These are phyloP conservation scores for Chlorella sp. DNA, from an alignment of 139 green algal species.

Conservation along the genomic window DNA sequence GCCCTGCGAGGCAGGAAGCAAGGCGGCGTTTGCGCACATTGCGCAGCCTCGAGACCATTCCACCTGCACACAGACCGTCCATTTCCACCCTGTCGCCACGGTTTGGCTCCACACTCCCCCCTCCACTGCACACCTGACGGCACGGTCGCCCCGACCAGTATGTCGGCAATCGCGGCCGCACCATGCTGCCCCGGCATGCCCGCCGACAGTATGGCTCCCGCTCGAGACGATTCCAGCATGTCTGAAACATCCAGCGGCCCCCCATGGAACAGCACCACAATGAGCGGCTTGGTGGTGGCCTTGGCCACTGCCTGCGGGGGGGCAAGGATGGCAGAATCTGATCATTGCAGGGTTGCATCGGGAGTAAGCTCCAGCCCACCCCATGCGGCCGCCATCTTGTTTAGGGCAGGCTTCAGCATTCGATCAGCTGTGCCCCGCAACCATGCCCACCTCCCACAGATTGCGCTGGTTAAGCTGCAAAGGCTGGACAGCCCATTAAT, in stretches of 20 bases:
- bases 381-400: no score
- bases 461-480: no score
- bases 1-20: not conserved
- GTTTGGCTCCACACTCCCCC: no score
- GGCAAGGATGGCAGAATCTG: not conserved
- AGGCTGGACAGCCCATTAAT: not conserved
- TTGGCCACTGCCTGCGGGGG: conserved; percentile 5
- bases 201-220: conserved; percentile 41
- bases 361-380: no score
- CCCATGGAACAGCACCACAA: conserved; percentile 50
- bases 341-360: not conserved
- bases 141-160: conserved; percentile 39
- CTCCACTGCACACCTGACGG: conserved; percentile 24
- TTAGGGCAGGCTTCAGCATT: no score
- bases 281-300: conserved; percentile 29
- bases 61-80: no score
- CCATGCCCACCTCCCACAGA: no score
- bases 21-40: not conserved
- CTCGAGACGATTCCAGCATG: conserved; percentile 27
- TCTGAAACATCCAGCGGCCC: conserved; percentile 41
- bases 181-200: conserved; percentile 51
- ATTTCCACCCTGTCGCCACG: not conserved
- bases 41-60: not conserved
- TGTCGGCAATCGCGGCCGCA: conserved; percentile 33
- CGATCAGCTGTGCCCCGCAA: no score